phyloP scores from a whole-genome alignment of 1,139 yeast species.

The Kazachstania sp. region DNA sequence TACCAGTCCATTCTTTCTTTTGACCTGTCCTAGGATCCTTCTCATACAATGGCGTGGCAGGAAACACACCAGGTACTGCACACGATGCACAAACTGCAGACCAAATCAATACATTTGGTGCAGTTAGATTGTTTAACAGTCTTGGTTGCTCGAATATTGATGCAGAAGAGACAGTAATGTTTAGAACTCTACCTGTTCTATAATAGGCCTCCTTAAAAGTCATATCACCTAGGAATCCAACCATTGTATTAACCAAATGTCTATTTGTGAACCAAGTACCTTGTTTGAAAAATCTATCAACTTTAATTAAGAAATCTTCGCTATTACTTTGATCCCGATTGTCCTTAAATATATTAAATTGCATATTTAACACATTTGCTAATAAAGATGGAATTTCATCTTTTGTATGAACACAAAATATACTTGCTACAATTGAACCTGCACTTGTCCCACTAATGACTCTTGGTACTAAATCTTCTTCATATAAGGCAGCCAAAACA shows the following conservation, averaged over 20 bases:
- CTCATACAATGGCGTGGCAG: slow-evolving; percentile 77
- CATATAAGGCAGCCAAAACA: slow-evolving; percentile 70
- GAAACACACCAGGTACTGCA: slow-evolving; percentile 84
- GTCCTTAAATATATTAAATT: slow-evolving; percentile 65
- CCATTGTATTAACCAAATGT: slow-evolving; percentile 66
- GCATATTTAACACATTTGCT: slow-evolving; percentile 44
- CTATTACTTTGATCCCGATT: slow-evolving; percentile 39
- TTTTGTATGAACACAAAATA: slow-evolving; percentile 71
- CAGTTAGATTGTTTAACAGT: slow-evolving; percentile 77
- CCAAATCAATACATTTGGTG: slow-evolving; percentile 91
- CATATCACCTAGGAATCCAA: slow-evolving; percentile 74
- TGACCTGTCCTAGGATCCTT: slow-evolving; percentile 63
- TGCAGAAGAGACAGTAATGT: slow-evolving; percentile 85
- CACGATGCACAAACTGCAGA: slow-evolving; percentile 98
- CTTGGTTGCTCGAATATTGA: slow-evolving; percentile 75
- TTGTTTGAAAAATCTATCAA: slow-evolving; percentile 37
- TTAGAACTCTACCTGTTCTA: slow-evolving; percentile 75
- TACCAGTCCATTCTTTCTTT: slow-evolving; percentile 60
- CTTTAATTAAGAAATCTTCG: slow-evolving; percentile 40
- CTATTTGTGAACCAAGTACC: slow-evolving; percentile 86
- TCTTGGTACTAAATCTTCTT: slow-evolving; percentile 68
- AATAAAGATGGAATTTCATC: slow-evolving; percentile 59
- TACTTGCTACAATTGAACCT: slow-evolving; percentile 89
- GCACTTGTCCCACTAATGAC: slow-evolving; percentile 95
- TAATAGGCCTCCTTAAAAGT: slow-evolving; percentile 93